Base-by-base conservation (phyloP, 306 rosid species). In the Gillenia trifoliata region DNA sequence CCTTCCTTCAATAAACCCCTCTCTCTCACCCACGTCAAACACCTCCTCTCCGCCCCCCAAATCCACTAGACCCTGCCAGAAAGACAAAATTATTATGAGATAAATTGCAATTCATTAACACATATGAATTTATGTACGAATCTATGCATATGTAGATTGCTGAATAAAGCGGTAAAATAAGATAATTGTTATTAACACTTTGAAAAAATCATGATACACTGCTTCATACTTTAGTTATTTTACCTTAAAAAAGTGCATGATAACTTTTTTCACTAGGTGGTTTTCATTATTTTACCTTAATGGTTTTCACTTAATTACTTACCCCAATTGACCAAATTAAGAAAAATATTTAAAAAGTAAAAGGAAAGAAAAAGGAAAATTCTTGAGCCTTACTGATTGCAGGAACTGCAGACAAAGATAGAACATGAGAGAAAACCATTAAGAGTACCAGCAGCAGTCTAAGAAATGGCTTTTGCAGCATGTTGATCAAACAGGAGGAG, bases 301-400 rank as follows among this genome's bases (percentile, higher is more conserved):
- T n/a, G n/a, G n/a, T n/a, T n/a, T n/a, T n/a, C n/a, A n/a, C n/a
- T n/a, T n/a, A n/a, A n/a, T n/a, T n/a, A n/a, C n/a, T n/a, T n/a
- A n/a, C n/a, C n/a, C 25, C 26, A 22, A 2, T 20, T 20, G 59
- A 54, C 25, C 59, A n/a, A 54, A 20, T 47, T n/a, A n/a, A n/a
- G n/a, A 22, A 54, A 54, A 54, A 20, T 19, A 54, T 9, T 55
- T 55, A 3, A 38, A 1, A 68, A 45, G 22, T 0, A 2, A 13
- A n/a, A 10, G 22, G 49, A 78, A 12, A 36, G n/a, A 38, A 19
- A 38, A n/a, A 0, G n/a, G 1, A 22, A 72, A 17, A 3, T 22
- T 62, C 64, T 40, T 23, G n/a, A 55, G 36, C n/a, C 79, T 79
- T 88, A 88, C 92, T 84, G 15, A 80, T 71, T 30, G 83, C 54